A percentile compares a stretch with the other conserved stretches of the same genome.
These are phyloP conservation scores for Tagetes erecta DNA, from an alignment of 129 eudicot genomes.

Conservation along the genomic window DNA sequence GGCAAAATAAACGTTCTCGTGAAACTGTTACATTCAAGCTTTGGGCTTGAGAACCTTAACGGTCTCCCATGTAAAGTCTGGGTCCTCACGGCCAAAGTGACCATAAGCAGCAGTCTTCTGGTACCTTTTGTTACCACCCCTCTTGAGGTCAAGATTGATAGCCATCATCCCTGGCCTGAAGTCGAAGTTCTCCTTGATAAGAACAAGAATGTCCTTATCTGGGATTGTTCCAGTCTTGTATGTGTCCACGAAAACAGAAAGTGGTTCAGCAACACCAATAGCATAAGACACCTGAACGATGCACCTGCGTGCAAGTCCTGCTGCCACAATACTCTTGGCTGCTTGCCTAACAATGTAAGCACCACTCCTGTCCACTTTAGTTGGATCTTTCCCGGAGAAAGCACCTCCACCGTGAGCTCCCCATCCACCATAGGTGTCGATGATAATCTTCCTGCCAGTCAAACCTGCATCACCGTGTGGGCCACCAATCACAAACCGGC, in stretches of 20 bases:
- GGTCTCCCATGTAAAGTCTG: constrained; percentile 50
- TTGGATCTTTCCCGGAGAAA: constrained; percentile 55
- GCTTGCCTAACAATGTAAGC: constrained; percentile 52
- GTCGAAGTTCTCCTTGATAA: constrained; percentile 47
- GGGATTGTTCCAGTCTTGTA: constrained; percentile 48
- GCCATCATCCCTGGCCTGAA: constrained; percentile 55
- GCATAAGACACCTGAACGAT: constrained; percentile 48
- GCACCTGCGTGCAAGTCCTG: constrained; percentile 52
- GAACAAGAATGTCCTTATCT: constrained; percentile 43
- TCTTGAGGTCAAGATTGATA: constrained; percentile 42
- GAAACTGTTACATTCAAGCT: constrained; percentile 34
- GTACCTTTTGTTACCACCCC: constrained; percentile 50
- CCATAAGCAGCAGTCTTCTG: constrained; percentile 54
- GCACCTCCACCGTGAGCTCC: constrained; percentile 60
- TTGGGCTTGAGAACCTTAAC: constrained; percentile 43
- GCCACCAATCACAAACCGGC: constrained; percentile 45
- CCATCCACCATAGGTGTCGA: constrained; percentile 84
- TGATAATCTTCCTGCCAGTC: constrained; percentile 70
- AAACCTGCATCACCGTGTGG: constrained; percentile 75
- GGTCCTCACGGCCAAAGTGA: constrained; percentile 47
- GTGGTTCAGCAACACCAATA: constrained; percentile 48
- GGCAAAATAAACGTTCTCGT: constrained; percentile 31
- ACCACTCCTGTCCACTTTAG: constrained; percentile 59
- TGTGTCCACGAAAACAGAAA: constrained; percentile 45
- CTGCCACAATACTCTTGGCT: constrained; percentile 46